These are phyloP conservation scores for Rhizopogon roseolus DNA, from an alignment of 768 basidiomycete genomes.

Conservation along the genomic window DNA sequence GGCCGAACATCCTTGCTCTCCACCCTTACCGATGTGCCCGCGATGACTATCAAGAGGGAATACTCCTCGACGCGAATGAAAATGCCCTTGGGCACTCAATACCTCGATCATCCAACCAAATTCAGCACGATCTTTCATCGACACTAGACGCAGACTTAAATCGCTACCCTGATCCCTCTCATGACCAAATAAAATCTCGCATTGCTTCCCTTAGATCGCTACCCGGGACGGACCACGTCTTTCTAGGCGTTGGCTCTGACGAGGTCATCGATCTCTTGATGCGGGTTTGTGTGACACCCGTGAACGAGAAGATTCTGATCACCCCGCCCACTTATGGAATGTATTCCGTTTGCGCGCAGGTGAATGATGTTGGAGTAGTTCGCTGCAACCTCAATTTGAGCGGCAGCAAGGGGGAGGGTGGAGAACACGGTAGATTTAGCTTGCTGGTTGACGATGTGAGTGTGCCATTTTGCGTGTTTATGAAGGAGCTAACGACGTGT, in stretches of 20 bases:
- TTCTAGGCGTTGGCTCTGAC: conserved; percentile 95
- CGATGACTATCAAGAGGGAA: conserved; percentile 89
- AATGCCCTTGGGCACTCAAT: conserved; percentile 91
- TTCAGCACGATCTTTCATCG: conserved; percentile 30
- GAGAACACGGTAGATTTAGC: conserved; percentile 68
- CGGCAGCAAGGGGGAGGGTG: conserved; percentile 64
- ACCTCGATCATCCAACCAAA: conserved; percentile 25
- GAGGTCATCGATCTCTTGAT: conserved; percentile 95
- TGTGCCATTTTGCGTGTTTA: conserved; percentile 6
- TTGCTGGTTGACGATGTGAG: conserved; percentile 69
- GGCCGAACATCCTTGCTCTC: conserved; percentile 91
- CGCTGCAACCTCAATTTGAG: conserved; percentile 67
- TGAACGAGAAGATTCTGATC: conserved; percentile 75
- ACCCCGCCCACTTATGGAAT: conserved; percentile 98
- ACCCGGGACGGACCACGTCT: conserved; percentile 62
- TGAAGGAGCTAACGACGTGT: conserved; percentile 1
- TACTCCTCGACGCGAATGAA: conserved; percentile 97
- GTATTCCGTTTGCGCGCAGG: conserved; percentile 92
- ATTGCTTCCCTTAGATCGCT: conserved; percentile 73
- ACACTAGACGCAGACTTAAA: conserved; percentile 58
- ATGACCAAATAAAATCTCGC: conserved; percentile 69
- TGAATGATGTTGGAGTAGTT: conserved; percentile 86
- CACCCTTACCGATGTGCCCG: conserved; percentile 94
- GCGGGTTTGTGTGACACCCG: conserved; percentile 81
- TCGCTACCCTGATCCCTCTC: conserved; percentile 92